Conservation (phyloP, 257 asterid genomes). For the Verbascum thapsus region DNA sequence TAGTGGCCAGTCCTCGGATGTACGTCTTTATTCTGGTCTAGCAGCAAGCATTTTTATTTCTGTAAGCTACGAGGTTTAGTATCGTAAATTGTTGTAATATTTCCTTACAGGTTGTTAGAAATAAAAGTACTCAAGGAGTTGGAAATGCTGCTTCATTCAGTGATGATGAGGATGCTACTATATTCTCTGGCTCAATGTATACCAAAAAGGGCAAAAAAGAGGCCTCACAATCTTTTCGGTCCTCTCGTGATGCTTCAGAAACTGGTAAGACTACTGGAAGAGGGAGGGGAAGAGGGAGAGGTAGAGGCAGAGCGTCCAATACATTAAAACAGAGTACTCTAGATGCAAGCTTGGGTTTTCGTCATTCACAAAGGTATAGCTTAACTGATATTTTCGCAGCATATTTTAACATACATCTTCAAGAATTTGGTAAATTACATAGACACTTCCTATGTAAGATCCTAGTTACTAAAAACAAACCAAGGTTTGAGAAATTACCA, state of each 20-base stretch:
- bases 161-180: conserved; percentile 78
- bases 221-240: conserved; percentile 58
- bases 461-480: too few relatives aligned
- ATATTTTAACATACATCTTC: too few relatives aligned
- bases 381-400: too few relatives aligned
- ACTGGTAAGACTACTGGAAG: conserved; percentile 67
- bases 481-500: too few relatives aligned
- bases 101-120: conserved; percentile 49
- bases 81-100: conserved; percentile 10
- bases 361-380: conserved; percentile 75
- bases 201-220: conserved; percentile 64
- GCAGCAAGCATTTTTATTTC: conserved; percentile 10
- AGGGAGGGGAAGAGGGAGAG: conserved; percentile 87
- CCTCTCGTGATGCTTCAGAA: conserved; percentile 59
- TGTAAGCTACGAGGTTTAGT: conserved; percentile 25
- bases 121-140: conserved; percentile 46
- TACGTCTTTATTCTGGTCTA: conserved; percentile 33
- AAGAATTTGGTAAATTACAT: too few relatives aligned
- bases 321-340: conserved; percentile 89
- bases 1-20: conserved; percentile 66
- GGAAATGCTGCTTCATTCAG: conserved; percentile 71
- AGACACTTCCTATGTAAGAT: too few relatives aligned
- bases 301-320: conserved; percentile 74
- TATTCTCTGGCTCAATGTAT: conserved; percentile 54
- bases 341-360: conserved; percentile 74